Evolutionary conservation across 441 rosid species (phyloP).

Genomic region (Arabidopsis lyrata): DNA sequence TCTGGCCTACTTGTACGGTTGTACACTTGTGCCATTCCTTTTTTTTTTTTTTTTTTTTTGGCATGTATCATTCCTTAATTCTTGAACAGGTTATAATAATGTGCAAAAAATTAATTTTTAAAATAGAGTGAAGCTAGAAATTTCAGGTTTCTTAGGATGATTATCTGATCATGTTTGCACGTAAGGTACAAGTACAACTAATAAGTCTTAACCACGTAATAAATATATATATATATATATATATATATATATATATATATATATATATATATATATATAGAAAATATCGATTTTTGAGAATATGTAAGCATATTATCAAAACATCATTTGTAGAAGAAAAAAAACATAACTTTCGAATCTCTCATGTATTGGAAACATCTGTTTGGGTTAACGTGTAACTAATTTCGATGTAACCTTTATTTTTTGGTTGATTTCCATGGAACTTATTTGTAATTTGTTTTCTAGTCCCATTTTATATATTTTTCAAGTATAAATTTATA

Average conservation of each 20-base stretch:
- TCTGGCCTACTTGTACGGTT: neutral
- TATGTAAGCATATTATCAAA: neutral
- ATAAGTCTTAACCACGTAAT: neutral
- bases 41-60: neutral
- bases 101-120: neutral
- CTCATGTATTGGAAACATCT: neutral
- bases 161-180: constrained; percentile 5
- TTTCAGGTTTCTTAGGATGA: neutral
- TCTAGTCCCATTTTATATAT: neutral
- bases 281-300: too few relatives aligned
- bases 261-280: neutral
- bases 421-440: neutral
- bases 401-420: neutral
- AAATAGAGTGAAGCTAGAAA: constrained; percentile 3
- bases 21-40: neutral
- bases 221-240: neutral
- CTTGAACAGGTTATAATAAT: neutral
- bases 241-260: neutral
- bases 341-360: neutral
- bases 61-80: neutral
- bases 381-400: neutral
- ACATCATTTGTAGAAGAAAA: neutral
- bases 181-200: neutral
- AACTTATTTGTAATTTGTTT: neutral
- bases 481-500: neutral